Percentiles rank a stretch among this genome's conserved stretches.
Conservation (phyloP, 2,329 filamentous ascomycete genomes). For the Fusarium bactridioides region DNA sequence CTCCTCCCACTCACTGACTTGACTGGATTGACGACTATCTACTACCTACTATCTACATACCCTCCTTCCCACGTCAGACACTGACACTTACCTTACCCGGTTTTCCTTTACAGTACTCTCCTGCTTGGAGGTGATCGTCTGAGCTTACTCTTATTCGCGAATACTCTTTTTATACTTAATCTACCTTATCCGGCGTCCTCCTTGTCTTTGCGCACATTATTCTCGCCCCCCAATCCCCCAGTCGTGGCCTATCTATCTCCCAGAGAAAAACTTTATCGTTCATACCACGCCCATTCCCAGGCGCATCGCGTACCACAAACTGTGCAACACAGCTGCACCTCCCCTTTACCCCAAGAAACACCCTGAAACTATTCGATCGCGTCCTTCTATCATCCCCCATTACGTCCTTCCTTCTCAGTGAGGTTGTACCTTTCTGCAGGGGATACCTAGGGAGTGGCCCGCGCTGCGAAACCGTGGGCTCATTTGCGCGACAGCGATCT, state of each 20-base stretch:
- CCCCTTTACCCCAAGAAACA: neutral
- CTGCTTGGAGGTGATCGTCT: conserved; percentile 4
- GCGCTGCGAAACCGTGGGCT: conserved; percentile 33
- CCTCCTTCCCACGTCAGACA: conserved; percentile 9
- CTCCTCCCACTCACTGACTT: neutral
- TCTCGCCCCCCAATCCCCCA: neutral
- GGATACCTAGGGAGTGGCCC: conserved; percentile 18
- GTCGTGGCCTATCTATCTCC: conserved; percentile 10
- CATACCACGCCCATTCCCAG: conserved; percentile 1
- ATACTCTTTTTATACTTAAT: conserved; percentile 19
- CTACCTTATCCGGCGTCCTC: neutral
- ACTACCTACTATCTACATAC: neutral
- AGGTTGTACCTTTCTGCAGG: conserved; percentile 26
- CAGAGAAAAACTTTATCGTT: conserved; percentile 24
- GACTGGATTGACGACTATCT: neutral
- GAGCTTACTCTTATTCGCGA: conserved; percentile 13
- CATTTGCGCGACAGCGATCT: conserved; percentile 31
- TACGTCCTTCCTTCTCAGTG: neutral
- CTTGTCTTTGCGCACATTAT: neutral
- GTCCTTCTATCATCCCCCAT: neutral
- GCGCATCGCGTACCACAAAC: conserved; percentile 17
- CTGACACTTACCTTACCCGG: neutral
- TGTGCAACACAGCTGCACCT: conserved; percentile 25
- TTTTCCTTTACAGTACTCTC: neutral
- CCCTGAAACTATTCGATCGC: neutral